These are phyloP conservation scores for Daldinia loculata DNA, from an alignment of 495 filamentous ascomycete genomes.

Conservation along the genomic window DNA sequence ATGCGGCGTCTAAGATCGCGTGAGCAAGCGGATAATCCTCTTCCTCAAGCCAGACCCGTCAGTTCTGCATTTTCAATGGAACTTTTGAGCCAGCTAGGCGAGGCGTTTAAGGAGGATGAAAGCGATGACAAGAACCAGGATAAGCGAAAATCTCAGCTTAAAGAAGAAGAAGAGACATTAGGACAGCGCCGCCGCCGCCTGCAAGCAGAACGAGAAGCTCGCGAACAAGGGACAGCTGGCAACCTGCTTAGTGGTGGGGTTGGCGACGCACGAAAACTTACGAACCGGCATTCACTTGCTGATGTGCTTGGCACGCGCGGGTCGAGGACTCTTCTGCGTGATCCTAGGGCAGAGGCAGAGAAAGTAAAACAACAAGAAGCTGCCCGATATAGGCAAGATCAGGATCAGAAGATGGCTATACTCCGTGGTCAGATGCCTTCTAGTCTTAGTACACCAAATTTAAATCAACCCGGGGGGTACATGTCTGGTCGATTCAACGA, in stretches of 20 bases:
- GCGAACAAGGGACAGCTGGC: conserved; percentile 54
- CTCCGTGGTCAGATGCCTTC: conserved; percentile 55
- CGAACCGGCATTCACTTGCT: conserved; percentile 44
- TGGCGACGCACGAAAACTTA: conserved; percentile 25
- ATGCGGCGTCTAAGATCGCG: conserved; percentile 70
- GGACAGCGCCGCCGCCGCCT: conserved; percentile 85
- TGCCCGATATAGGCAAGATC: conserved; percentile 43
- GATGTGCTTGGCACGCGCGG: conserved; percentile 39
- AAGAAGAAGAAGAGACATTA: conserved; percentile 83
- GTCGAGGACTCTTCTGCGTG: conserved; percentile 24
- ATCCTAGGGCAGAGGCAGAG: conserved; percentile 41
- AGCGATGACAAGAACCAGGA: conserved; percentile 45
- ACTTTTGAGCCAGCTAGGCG: conserved; percentile 75
- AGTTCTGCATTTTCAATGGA: conserved; percentile 83
- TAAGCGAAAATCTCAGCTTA: conserved; percentile 46
- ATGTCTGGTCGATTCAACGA: conserved; percentile 62
- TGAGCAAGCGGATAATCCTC: conserved; percentile 55
- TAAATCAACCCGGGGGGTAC: conserved; percentile 54
- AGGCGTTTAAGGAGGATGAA: conserved; percentile 51
- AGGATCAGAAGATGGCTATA: conserved; percentile 52
- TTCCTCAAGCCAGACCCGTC: conserved; percentile 64
- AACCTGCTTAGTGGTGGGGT: conserved; percentile 18
- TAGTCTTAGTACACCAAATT: conserved; percentile 44
- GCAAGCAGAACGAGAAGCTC: conserved; percentile 72
- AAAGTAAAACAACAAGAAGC: conserved; percentile 47